phyloP scores from a whole-genome alignment of 768 basidiomycete species.

The Suillus discolor region DNA sequence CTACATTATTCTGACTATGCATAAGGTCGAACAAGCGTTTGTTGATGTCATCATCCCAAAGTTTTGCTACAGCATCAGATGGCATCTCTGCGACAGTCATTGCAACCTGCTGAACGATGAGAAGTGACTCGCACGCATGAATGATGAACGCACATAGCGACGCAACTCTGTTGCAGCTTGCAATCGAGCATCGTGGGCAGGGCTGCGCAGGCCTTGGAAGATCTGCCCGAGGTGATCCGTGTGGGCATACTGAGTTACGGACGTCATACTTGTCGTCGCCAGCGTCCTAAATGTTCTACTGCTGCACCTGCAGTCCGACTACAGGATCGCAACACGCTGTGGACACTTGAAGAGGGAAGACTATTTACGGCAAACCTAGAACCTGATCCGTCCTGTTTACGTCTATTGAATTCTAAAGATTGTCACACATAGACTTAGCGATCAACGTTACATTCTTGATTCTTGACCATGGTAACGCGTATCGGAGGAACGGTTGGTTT shows the following conservation, averaged over 20 bases:
- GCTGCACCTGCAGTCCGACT: conserved; percentile 2
- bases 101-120: conserved; percentile 54
- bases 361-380: conserved; percentile 1
- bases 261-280: conserved; percentile 54
- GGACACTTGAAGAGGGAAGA: conserved; percentile 3
- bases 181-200: conserved; percentile 61
- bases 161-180: conserved; percentile 73
- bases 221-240: conserved; percentile 65
- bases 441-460: neutral
- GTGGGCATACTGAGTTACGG: conserved; percentile 56
- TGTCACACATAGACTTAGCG: neutral
- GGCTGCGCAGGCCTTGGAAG: conserved; percentile 66
- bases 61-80: conserved; percentile 75
- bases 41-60: conserved; percentile 88
- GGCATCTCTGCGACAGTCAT: conserved; percentile 79
- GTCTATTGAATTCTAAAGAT: conserved; percentile 29
- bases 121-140: conserved; percentile 11
- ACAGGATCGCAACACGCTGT: neutral
- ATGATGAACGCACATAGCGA: conserved; percentile 61
- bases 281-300: conserved; percentile 11
- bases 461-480: neutral
- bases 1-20: conserved; percentile 75
- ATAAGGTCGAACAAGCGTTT: conserved; percentile 78
- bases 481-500: neutral
- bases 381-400: conserved; percentile 29